phyloP scores from a whole-genome alignment of 805 yeast species.

The Grigorovia jiainica region DNA sequence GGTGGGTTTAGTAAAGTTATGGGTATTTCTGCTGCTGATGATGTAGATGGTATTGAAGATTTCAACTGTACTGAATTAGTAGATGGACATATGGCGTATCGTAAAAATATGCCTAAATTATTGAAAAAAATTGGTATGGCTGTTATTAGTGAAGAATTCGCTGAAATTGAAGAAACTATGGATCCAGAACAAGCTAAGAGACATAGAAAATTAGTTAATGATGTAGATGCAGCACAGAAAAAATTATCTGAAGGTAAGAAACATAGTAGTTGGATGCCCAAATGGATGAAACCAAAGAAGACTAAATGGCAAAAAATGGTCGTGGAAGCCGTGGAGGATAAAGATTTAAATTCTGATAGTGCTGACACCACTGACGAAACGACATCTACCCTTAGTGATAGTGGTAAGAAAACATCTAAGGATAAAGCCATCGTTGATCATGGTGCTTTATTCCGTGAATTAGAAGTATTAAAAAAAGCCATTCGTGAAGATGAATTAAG shows the following conservation, averaged over 20 bases:
- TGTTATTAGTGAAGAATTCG: slow-evolving; percentile 80
- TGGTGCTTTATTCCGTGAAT: slow-evolving; percentile 23
- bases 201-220: slow-evolving; percentile 71
- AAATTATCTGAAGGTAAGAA: slow-evolving; percentile 37
- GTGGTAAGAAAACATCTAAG: slow-evolving; percentile 9
- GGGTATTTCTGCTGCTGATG: slow-evolving; percentile 72
- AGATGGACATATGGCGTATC: slow-evolving; percentile 96
- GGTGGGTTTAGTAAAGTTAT: slow-evolving; percentile 91
- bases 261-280: slow-evolving; percentile 33
- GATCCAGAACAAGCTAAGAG: slow-evolving; percentile 81
- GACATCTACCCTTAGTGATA: background rate
- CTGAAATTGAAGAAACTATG: slow-evolving; percentile 85
- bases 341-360: slow-evolving; percentile 7
- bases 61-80: slow-evolving; percentile 79
- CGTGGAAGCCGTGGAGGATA: slow-evolving; percentile 33
- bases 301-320: slow-evolving; percentile 58
- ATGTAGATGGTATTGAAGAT: slow-evolving; percentile 62
- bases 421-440: slow-evolving; percentile 23
- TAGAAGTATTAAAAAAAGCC: slow-evolving; percentile 17
- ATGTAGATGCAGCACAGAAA: slow-evolving; percentile 77
- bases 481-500: slow-evolving; percentile 14
- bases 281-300: slow-evolving; percentile 43
- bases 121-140: slow-evolving; percentile 64
- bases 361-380: slow-evolving; percentile 2
- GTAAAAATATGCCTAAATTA: slow-evolving; percentile 84